Evolutionary conservation across 2,329 filamentous ascomycete genomes (phyloP).

Genomic region (Aspergillus brunneoviolaceus): DNA sequence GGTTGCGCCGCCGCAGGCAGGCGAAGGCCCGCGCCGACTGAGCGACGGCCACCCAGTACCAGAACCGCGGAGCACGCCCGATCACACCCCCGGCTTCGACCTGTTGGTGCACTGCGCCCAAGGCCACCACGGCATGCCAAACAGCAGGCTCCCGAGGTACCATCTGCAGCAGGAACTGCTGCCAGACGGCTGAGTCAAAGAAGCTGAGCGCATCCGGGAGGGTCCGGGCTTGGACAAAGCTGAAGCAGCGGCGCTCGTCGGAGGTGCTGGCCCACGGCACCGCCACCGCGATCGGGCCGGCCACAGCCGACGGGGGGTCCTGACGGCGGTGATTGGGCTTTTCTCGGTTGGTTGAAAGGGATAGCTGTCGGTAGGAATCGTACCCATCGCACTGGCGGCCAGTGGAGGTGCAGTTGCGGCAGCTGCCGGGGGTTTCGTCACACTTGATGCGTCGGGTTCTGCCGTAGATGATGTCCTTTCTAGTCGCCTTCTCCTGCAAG

Average conservation of each 20-base stretch:
- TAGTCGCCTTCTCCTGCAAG: not conserved
- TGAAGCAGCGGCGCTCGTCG: slow-evolving; percentile 6
- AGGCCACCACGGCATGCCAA: not conserved
- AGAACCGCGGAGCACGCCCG: not conserved
- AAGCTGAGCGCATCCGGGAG: not conserved
- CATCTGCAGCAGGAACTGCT: not conserved
- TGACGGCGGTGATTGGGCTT: not conserved
- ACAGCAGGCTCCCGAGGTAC: not conserved
- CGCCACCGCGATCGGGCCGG: not conserved
- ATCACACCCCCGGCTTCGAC: not conserved
- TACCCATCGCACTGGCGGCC: slow-evolving; percentile 4
- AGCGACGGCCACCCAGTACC: not conserved
- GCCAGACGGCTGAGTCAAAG: not conserved
- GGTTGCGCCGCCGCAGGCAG: not conserved
- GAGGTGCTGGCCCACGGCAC: not conserved
- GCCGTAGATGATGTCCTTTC: too few species aligned
- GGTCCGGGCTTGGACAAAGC: not conserved
- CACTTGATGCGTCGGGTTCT: slow-evolving; percentile 1
- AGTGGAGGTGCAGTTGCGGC: not conserved
- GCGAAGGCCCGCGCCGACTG: not conserved
- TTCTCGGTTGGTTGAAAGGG: accelerated
- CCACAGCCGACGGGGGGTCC: not conserved
- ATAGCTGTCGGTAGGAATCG: not conserved
- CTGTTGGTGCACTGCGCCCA: slow-evolving; percentile 1
- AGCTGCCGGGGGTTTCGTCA: not conserved